Base-by-base conservation (phyloP, 495 filamentous ascomycete species). In the Aspergillus affinis region DNA sequence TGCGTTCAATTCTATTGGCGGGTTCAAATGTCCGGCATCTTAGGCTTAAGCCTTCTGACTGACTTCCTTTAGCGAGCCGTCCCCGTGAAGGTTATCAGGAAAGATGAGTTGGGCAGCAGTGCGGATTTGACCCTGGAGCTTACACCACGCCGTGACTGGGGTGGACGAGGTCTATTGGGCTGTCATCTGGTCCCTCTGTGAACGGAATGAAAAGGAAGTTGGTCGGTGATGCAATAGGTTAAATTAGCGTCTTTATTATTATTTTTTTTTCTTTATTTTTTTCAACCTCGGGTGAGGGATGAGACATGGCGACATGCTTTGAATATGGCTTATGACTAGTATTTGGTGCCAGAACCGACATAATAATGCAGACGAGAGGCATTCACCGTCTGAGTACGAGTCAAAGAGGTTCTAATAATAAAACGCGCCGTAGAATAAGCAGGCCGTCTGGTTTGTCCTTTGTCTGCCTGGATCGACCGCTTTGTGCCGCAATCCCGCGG, bases 131-230 rank as follows among this genome's bases (percentile, higher is more conserved):
- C 85, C 20, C 68, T 96, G 57, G 85, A 84, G 54, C 71, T 98
- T 59, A 88, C 77, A 54, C 93, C 93, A 47, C 80, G 85, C 58
- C 81, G 82, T 47, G 78, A 90, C 67, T 98, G 93, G 93, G 93
- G 93, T 50, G 93, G 93, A 9, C 82, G 90, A 65, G 93, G 93
- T 5, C 70, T 93, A 64, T 75, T 98, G 59, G 93, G 93, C 32
- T 98, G 93, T 70, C 91, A 95, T 80, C 81, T 96, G 41, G 72
- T 95, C 61, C 91, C 90, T n/a, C 53, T 92, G 53, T 84, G 69
- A 74, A 51, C 58, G 47, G 13, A 23, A 48, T 30, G 3, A 54
- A n/a, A 36, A 48, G 47, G 27, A 10, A 41, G 12, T 10, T 41
- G 36, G 36, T 15, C 12, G 36, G 36, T 17, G 36, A 41, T 13